Conservation (phyloP, 257 asterid genomes). For the Orobanche coerulescens region DNA sequence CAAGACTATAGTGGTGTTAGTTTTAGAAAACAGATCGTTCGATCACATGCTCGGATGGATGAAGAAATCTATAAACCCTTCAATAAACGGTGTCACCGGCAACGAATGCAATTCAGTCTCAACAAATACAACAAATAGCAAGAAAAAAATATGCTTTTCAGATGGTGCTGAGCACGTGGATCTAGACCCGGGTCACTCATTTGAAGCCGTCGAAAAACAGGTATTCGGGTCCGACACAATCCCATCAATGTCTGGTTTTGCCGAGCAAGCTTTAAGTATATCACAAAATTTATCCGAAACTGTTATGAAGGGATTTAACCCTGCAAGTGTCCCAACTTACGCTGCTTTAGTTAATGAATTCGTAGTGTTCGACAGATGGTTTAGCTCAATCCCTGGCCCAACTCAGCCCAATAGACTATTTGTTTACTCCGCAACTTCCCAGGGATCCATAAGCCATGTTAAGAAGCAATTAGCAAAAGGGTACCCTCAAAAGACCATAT, state of each 20-base stretch:
- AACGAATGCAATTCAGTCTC: conserved; percentile 55
- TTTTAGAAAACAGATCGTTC: conserved; percentile 71
- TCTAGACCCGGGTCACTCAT: conserved; percentile 84
- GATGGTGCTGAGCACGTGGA: conserved; percentile 68
- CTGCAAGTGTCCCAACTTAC: conserved; percentile 46
- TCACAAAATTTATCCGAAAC: conserved; percentile 41
- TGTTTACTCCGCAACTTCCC: conserved; percentile 77
- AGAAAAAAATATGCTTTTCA: conserved; percentile 42
- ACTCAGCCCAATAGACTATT: conserved; percentile 79
- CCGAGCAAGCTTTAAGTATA: conserved; percentile 53
- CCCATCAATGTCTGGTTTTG: conserved; percentile 86
- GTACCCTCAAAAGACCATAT: conserved; percentile 62
- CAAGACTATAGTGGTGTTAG: conserved; percentile 62
- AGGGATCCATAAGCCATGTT: conserved; percentile 66
- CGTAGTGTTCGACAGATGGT: conserved; percentile 69
- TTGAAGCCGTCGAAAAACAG: conserved; percentile 60
- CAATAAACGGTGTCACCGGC: conserved; percentile 67
- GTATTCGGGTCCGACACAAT: conserved; percentile 42
- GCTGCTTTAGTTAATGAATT: conserved; percentile 44
- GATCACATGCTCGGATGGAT: conserved; percentile 90
- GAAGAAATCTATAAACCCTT: conserved; percentile 57
- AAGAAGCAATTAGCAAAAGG: conserved; percentile 49
- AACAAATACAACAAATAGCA: not conserved
- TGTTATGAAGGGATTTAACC: conserved; percentile 71
- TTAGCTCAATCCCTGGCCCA: conserved; percentile 73